Conservation (phyloP, 106 monocot species). For the Xerophyta viscosa region DNA sequence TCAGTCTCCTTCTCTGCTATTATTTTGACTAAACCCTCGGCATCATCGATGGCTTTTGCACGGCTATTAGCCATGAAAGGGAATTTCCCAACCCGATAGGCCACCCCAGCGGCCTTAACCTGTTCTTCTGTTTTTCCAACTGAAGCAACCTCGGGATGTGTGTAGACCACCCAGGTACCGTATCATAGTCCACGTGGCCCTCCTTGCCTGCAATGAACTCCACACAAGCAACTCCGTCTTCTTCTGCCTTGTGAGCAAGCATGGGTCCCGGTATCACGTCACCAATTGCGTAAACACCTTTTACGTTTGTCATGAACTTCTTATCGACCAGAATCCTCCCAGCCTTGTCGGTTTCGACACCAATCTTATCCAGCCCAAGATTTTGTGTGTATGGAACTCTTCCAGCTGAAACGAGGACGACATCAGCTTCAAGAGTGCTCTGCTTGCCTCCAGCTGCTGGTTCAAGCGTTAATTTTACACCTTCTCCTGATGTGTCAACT, state of each 20-base stretch:
- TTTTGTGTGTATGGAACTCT: slow-evolving; percentile 54
- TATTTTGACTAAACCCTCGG: slow-evolving; percentile 86
- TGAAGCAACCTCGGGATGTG: slow-evolving; percentile 77
- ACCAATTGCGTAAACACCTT: slow-evolving; percentile 75
- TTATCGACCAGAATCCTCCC: slow-evolving; percentile 76
- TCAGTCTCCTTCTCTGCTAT: slow-evolving; percentile 83
- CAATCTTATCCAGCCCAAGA: slow-evolving; percentile 65
- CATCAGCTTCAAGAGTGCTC: slow-evolving; percentile 73
- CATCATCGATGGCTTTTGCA: slow-evolving; percentile 92
- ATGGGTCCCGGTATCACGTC: slow-evolving; percentile 91
- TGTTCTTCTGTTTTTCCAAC: slow-evolving; percentile 92
- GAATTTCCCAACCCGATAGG: slow-evolving; percentile 79
- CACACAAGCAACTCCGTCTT: slow-evolving; percentile 87
- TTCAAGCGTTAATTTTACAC: slow-evolving; percentile 70
- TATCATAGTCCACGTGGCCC: slow-evolving; percentile 83
- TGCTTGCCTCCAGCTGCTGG: slow-evolving; percentile 77
- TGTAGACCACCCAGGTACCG: slow-evolving; percentile 93
- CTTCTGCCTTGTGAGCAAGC: slow-evolving; percentile 96
- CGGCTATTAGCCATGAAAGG: slow-evolving; percentile 89
- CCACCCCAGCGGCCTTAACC: slow-evolving; percentile 62
- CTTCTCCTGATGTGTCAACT: slow-evolving; percentile 67
- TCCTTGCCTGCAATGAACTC: slow-evolving; percentile 84
- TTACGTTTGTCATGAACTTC: slow-evolving; percentile 51
- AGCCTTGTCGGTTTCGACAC: slow-evolving; percentile 65
- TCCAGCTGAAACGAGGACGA: slow-evolving; percentile 85